Conservation (phyloP, 2,329 filamentous ascomycete species). For the Akanthomyces dipterigenus region DNA sequence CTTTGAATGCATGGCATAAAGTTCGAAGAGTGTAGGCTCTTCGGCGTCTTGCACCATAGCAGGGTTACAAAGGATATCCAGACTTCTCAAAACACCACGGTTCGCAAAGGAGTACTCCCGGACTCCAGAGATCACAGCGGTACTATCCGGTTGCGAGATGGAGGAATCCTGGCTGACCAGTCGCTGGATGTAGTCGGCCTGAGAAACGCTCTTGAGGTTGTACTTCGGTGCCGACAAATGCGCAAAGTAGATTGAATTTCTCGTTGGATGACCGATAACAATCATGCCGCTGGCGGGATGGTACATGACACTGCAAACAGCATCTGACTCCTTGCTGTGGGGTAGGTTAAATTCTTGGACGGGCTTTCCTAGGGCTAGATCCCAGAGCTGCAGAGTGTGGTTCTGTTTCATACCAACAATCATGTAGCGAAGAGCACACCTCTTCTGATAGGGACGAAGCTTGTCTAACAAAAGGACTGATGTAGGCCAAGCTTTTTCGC, state of each 20-base stretch:
- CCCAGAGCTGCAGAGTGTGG: slow-evolving; percentile 96
- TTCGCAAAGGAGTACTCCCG: slow-evolving; percentile 89
- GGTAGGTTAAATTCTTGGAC: slow-evolving; percentile 97
- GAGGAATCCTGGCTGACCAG: slow-evolving; percentile 64
- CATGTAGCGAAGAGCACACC: slow-evolving; percentile 85
- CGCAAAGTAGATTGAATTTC: slow-evolving; percentile 96
- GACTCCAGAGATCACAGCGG: slow-evolving; percentile 93
- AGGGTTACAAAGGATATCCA: slow-evolving; percentile 76
- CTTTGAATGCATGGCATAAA: slow-evolving; percentile 96
- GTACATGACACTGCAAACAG: slow-evolving; percentile 96
- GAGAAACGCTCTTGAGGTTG: slow-evolving; percentile 71
- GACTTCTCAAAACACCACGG: slow-evolving; percentile 78
- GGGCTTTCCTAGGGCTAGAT: slow-evolving; percentile 87
- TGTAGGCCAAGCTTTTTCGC: slow-evolving; percentile 93
- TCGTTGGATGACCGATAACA: slow-evolving; percentile 88
- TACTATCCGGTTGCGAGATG: slow-evolving; percentile 82
- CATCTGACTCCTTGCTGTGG: slow-evolving; percentile 91
- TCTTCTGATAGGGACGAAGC: slow-evolving; percentile 84
- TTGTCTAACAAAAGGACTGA: slow-evolving; percentile 96
- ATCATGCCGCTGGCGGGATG: slow-evolving; percentile 90
- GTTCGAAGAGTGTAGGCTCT: slow-evolving; percentile 77
- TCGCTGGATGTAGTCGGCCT: slow-evolving; percentile 80
- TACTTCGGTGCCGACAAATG: slow-evolving; percentile 94
- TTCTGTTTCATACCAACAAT: slow-evolving; percentile 99
- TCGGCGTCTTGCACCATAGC: slow-evolving; percentile 56